phyloP scores from a whole-genome alignment of 2,329 filamentous ascomycete genomes.

The Myriosclerotinia scirpicola region DNA sequence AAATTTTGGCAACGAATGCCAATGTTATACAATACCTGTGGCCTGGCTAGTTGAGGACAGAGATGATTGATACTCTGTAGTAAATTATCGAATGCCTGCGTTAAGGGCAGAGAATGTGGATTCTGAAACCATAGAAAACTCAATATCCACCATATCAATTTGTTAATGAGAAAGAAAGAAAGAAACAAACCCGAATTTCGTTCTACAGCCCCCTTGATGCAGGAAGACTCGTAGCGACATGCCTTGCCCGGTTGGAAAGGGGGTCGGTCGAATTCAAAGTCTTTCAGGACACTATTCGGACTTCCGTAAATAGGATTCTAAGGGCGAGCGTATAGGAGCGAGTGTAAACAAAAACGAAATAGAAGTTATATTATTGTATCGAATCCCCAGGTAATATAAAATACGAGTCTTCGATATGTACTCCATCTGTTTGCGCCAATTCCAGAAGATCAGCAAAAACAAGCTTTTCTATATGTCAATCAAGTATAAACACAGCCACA shows the following conservation, averaged over 20 bases:
- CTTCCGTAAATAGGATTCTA: neutral
- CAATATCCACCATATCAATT: neutral
- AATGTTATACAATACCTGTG: neutral
- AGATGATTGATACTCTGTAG: too few species aligned
- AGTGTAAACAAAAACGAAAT: too few species aligned
- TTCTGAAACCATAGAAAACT: neutral
- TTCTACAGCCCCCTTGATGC: neutral
- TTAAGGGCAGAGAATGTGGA: neutral
- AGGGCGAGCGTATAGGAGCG: too few species aligned
- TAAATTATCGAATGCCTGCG: too few species aligned
- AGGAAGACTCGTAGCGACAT: neutral
- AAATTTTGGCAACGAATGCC: neutral
- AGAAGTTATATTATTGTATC: too few species aligned
- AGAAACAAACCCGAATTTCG: too few species aligned
- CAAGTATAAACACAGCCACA: constrained; percentile 7
- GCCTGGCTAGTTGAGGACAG: neutral
- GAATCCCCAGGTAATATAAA: too few species aligned
- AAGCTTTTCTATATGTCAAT: neutral
- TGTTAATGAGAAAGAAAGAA: neutral
- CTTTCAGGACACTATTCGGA: too few species aligned
- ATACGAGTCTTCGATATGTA: too few species aligned
- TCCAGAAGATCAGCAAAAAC: neutral
- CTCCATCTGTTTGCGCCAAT: too few species aligned
- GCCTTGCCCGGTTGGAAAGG: neutral
- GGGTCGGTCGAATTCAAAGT: neutral